Base-by-base conservation (phyloP, 495 filamentous ascomycete species). In the Penicillium macrosclerotiorum region DNA sequence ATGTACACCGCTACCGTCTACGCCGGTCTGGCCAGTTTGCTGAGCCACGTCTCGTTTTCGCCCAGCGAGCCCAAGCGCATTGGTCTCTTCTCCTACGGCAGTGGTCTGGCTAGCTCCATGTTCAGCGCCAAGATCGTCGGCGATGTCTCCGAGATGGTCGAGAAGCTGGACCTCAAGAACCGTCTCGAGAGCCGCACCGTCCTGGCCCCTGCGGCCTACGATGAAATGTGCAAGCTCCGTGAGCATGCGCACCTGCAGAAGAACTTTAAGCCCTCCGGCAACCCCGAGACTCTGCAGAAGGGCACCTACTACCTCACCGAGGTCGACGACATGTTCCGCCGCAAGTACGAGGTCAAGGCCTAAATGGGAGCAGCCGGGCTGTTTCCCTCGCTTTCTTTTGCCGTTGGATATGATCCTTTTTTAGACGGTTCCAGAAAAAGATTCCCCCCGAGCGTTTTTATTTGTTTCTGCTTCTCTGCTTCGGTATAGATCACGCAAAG, bases 1-100 rank as follows among this genome's bases (percentile, higher is more conserved):
- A 98, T 96, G 94, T 98, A 98, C 75, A 91, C 86, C 59, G 93
- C 86, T 37, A 95, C 89, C 63, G 88, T 98, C 54, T 98, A 90
- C 75, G 84, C 83, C 46, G 89, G 89, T 43, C 76, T 98, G 33
- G 80, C 82, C 64, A 85, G 83, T 55, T 64, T 97, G 47, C 62
- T 98, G 51, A 76, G 78, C 68, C 83, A 90, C 61, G 73, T 91
- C 43, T 73, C 77, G 50, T 82, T 81, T 61, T 82, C 82, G 37
- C 71, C 76, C 22, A 76, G 91, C 44, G 76, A 86, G 66, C 85
- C 89, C 55, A 95, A 94, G 84, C 82, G 88, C 43, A 77, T 98
- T 55, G 93, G 75, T 50, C 71, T 98, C 55, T 98, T 97, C 82
- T 89, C 83, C 69, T 98, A 97, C 74, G 93, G 93, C 52, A 91